Evolutionary conservation across 768 basidiomycete genomes (phyloP).

Genomic region (Dioszegia crocea): DNA sequence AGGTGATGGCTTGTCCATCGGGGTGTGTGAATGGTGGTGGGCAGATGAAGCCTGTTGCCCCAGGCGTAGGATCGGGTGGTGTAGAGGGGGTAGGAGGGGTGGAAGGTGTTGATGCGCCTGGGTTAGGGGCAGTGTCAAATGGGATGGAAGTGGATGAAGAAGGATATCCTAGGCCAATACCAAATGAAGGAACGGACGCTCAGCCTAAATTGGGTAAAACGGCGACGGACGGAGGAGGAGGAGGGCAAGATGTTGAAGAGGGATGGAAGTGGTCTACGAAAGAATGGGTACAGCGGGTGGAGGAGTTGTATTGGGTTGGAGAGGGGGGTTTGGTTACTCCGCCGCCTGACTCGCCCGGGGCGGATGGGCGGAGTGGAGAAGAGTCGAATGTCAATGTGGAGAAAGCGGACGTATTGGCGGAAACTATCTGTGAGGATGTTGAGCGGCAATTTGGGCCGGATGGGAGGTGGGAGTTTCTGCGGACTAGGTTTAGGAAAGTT

Average conservation of each 20-base stretch:
- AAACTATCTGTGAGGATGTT: constrained; percentile 54
- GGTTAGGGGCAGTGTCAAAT: background rate
- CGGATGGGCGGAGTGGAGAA: background rate
- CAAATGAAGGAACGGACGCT: constrained; percentile 51
- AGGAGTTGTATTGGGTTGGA: constrained; percentile 70
- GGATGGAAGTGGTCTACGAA: constrained; percentile 74
- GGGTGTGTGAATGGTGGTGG: constrained; percentile 98
- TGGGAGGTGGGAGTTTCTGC: constrained; percentile 56
- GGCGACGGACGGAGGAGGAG: constrained; percentile 14
- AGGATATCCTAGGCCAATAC: constrained; percentile 63
- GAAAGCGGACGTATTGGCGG: constrained; percentile 52
- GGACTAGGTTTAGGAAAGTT: constrained; percentile 79
- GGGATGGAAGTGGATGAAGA: constrained; percentile 57
- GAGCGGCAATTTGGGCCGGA: constrained; percentile 52
- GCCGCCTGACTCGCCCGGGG: constrained; percentile 54
- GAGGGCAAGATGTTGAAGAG: constrained; percentile 45
- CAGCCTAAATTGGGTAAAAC: constrained; percentile 12
- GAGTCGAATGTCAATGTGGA: background rate
- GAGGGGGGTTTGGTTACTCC: constrained; percentile 52
- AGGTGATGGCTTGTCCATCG: constrained; percentile 92
- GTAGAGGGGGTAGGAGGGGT: background rate
- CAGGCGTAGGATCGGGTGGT: background rate
- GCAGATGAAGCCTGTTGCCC: constrained; percentile 55
- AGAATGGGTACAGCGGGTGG: constrained; percentile 76
- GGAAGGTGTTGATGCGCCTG: too few species aligned